Conservation (phyloP, 345 rosid genomes). For the Dovyalis caffra region DNA sequence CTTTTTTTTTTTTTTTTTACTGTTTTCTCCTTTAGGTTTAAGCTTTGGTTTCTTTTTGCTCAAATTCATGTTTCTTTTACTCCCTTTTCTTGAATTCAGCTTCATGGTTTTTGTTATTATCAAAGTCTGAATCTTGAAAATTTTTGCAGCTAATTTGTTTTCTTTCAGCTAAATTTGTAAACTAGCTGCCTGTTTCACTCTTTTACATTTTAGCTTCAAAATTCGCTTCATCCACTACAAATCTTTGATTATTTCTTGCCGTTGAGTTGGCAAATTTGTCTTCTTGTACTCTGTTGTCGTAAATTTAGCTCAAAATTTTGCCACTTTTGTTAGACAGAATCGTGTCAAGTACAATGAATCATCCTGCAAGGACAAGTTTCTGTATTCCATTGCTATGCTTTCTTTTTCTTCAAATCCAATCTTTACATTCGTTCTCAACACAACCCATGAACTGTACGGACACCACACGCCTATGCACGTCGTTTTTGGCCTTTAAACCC, state of each 20-base stretch:
- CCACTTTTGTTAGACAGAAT: not conserved
- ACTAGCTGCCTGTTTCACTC: too few species aligned
- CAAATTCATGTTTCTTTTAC: too few species aligned
- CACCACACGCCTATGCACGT: conserved; percentile 69
- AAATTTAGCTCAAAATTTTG: not conserved
- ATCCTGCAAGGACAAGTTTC: conserved; percentile 19
- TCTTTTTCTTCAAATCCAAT: conserved; percentile 16
- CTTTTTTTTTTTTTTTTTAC: not conserved
- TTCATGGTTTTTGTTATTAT: not conserved
- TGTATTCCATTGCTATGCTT: conserved; percentile 25
- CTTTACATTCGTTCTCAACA: conserved; percentile 35
- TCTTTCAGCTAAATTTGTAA: too few species aligned
- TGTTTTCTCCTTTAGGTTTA: not conserved
- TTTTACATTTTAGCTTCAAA: too few species aligned
- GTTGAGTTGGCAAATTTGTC: too few species aligned
- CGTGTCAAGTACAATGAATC: conserved; percentile 31
- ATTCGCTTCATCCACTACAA: not conserved
- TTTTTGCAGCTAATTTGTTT: not conserved
- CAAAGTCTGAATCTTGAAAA: not conserved
- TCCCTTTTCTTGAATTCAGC: too few species aligned
- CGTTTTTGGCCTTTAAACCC: conserved; percentile 83
- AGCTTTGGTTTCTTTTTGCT: too few species aligned
- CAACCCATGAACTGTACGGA: conserved; percentile 87
- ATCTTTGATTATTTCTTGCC: not conserved
- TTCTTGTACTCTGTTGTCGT: too few species aligned